Conservation (phyloP, 345 rosid species). For the Rhizophora apiculata region DNA sequence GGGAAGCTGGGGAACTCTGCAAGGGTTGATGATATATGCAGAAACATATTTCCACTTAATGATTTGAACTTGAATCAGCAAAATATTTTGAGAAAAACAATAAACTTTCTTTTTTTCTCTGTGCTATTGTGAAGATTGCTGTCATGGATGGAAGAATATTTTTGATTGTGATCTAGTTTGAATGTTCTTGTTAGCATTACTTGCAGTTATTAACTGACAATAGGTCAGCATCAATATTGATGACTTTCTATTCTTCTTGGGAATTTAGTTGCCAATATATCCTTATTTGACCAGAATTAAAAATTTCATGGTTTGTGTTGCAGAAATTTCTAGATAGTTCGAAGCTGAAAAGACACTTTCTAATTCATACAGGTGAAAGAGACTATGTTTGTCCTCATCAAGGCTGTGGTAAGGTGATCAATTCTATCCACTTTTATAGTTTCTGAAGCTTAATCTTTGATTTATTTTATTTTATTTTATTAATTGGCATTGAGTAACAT, state of each 20-base stretch:
- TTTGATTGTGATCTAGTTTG: background rate
- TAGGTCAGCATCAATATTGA: background rate
- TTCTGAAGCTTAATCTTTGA: background rate
- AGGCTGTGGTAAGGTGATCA: slow-evolving; percentile 96
- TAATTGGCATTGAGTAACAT: background rate
- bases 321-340: slow-evolving; percentile 99
- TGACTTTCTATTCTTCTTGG: background rate
- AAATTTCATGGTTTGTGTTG: slow-evolving; percentile 24
- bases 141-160: too few relatives aligned
- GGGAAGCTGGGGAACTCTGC: background rate
- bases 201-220: too few relatives aligned
- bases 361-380: slow-evolving; percentile 93
- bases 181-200: background rate
- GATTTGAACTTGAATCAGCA: too few relatives aligned
- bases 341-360: slow-evolving; percentile 88
- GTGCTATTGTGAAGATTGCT: too few relatives aligned
- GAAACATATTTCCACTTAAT: too few relatives aligned
- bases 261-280: background rate
- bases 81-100: too few relatives aligned
- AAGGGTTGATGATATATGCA: background rate
- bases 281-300: background rate
- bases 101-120: too few relatives aligned
- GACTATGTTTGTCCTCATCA: slow-evolving; percentile 82
- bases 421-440: slow-evolving; percentile 17
- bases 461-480: background rate